These are phyloP conservation scores for Chrysosphaeria jannelii DNA, from an alignment of 2,329 filamentous ascomycete genomes.

Conservation along the genomic window DNA sequence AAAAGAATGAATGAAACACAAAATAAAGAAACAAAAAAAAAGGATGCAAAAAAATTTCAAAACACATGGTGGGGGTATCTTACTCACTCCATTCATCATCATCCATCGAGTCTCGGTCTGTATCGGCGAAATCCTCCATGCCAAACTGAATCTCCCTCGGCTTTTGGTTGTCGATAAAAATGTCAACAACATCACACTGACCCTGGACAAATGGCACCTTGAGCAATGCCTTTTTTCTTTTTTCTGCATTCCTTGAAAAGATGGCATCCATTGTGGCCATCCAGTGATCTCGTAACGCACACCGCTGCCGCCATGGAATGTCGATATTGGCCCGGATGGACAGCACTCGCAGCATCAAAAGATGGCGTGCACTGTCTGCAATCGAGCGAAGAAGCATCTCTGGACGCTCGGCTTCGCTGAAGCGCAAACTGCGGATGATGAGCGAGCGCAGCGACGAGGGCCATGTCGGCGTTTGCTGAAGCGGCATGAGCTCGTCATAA, in stretches of 20 bases:
- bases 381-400: slow-evolving; percentile 55
- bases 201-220: slow-evolving; percentile 23
- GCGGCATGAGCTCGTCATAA: slow-evolving; percentile 36
- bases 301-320: slow-evolving; percentile 54
- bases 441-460: slow-evolving; percentile 38
- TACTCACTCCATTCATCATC: slow-evolving; percentile 20
- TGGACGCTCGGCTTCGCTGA: slow-evolving; percentile 39
- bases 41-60: neutral
- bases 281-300: slow-evolving; percentile 53
- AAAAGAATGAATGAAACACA: slow-evolving; percentile 1
- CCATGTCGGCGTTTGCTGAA: slow-evolving; percentile 45
- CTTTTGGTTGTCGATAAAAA: slow-evolving; percentile 49
- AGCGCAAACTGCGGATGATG: slow-evolving; percentile 47
- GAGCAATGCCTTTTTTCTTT: neutral
- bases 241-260: slow-evolving; percentile 20
- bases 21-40: neutral
- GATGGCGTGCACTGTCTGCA: slow-evolving; percentile 32
- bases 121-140: slow-evolving; percentile 41
- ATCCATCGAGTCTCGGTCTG: slow-evolving; percentile 17
- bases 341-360: slow-evolving; percentile 38
- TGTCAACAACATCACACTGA: slow-evolving; percentile 36
- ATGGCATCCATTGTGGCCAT: slow-evolving; percentile 35
- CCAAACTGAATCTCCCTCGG: slow-evolving; percentile 34
- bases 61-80: too few relatives aligned
- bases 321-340: slow-evolving; percentile 52